phyloP scores from a whole-genome alignment of 1,284 basidiomycete species.

The Vanrija humicola region DNA sequence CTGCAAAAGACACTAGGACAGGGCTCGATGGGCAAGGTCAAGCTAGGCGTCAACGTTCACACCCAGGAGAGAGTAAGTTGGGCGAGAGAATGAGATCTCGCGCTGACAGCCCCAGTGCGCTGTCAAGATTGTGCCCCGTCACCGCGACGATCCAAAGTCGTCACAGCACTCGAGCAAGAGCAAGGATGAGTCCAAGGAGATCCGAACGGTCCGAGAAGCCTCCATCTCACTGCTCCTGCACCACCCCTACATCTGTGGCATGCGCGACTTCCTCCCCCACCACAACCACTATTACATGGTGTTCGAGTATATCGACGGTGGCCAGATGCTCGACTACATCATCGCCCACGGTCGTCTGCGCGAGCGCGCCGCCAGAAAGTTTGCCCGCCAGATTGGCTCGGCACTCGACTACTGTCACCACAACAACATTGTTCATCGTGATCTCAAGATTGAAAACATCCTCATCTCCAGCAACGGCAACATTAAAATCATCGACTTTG shows the following conservation, averaged over 20 bases:
- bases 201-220: conserved; percentile 91
- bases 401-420: conserved; percentile 96
- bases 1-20: conserved; percentile 96
- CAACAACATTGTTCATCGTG: conserved; percentile 93
- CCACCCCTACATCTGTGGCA: conserved; percentile 97
- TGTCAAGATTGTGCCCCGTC: conserved; percentile 93
- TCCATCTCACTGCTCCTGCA: conserved; percentile 89
- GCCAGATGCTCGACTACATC: conserved; percentile 99
- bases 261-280: conserved; percentile 96
- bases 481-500: conserved; percentile 99
- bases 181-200: conserved; percentile 91
- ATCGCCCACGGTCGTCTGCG: conserved; percentile 95
- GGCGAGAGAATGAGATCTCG: not conserved
- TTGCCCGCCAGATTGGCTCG: conserved; percentile 92
- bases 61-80: conserved; percentile 83
- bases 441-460: conserved; percentile 99
- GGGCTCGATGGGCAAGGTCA: conserved; percentile 99
- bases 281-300: conserved; percentile 99
- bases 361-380: conserved; percentile 92
- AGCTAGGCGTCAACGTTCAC: conserved; percentile 83
- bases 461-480: conserved; percentile 97
- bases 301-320: conserved; percentile 96
- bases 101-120: conserved; percentile 62
- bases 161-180: conserved; percentile 52
- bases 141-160: conserved; percentile 49